These are phyloP conservation scores for Mycena amicta DNA, from an alignment of 768 basidiomycete genomes.

Conservation along the genomic window DNA sequence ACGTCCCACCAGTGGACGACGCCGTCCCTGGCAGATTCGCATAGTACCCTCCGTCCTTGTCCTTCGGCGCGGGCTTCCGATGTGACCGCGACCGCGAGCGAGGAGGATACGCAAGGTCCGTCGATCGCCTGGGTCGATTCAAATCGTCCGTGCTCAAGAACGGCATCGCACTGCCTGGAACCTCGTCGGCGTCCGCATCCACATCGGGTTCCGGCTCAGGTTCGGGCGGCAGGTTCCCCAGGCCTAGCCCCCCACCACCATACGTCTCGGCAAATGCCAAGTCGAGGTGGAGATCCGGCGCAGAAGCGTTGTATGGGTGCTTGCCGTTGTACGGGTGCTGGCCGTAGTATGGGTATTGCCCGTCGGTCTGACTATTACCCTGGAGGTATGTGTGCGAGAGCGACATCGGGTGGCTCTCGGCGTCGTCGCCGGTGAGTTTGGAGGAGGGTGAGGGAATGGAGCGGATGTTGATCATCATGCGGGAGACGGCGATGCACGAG, in stretches of 20 bases:
- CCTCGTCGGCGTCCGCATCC: too few species aligned
- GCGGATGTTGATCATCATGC: slow-evolving; percentile 3
- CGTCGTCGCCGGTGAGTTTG: not conserved
- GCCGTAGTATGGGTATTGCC: not conserved
- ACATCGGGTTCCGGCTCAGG: not conserved
- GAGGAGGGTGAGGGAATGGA: not conserved
- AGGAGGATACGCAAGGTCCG: not conserved
- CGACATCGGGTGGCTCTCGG: not conserved
- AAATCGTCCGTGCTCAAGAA: not conserved
- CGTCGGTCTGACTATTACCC: not conserved
- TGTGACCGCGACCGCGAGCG: not conserved
- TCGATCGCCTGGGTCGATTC: not conserved
- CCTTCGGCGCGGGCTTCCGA: not conserved
- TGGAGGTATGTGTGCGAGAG: not conserved
- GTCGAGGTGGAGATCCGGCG: not conserved
- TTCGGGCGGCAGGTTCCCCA: not conserved
- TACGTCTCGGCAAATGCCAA: not conserved
- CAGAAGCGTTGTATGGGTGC: not conserved
- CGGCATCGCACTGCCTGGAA: not conserved
- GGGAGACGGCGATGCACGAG: slow-evolving; percentile 17
- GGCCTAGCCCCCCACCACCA: not conserved
- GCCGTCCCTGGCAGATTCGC: not conserved
- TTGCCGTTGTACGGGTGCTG: not conserved
- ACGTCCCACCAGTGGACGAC: too few species aligned
- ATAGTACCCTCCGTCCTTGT: not conserved